These are phyloP conservation scores for Wallacemonas sp. DNA, from an alignment of 208 protist genomes.

Conservation along the genomic window DNA sequence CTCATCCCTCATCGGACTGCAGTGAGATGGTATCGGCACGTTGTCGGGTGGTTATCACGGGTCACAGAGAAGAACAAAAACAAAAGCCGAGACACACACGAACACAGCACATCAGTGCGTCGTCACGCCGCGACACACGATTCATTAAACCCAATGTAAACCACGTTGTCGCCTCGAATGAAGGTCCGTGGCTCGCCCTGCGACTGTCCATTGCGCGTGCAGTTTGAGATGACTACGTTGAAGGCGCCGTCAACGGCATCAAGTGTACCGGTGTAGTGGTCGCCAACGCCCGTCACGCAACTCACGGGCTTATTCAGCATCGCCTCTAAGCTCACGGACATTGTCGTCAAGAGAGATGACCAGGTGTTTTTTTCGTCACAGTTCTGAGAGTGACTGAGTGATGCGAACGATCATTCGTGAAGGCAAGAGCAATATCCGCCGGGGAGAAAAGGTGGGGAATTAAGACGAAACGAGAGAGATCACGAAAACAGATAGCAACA, in stretches of 20 bases:
- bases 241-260: constrained; percentile 68
- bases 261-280: constrained; percentile 50
- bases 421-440: too few relatives aligned
- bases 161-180: constrained; percentile 73
- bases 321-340: constrained; percentile 60
- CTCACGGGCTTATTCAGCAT: constrained; percentile 48
- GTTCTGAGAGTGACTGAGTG: too few relatives aligned
- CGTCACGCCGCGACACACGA: constrained; percentile 1
- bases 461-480: background rate
- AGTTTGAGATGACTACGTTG: constrained; percentile 52
- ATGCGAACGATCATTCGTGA: too few relatives aligned
- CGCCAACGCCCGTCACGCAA: constrained; percentile 63
- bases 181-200: constrained; percentile 37
- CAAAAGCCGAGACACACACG: too few relatives aligned
- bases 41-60: too few relatives aligned
- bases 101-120: too few relatives aligned
- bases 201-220: constrained; percentile 6
- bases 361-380: too few relatives aligned
- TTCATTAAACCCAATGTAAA: constrained; percentile 67
- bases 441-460: background rate
- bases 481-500: too few relatives aligned
- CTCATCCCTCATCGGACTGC: too few relatives aligned
- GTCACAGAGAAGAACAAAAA: too few relatives aligned
- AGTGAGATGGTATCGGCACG: too few relatives aligned
- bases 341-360: too few relatives aligned